Percentiles rank a stretch among this genome's conserved stretches.
Conservation (phyloP, 1,284 basidiomycete species). For the Hemileccinum hortonii region DNA sequence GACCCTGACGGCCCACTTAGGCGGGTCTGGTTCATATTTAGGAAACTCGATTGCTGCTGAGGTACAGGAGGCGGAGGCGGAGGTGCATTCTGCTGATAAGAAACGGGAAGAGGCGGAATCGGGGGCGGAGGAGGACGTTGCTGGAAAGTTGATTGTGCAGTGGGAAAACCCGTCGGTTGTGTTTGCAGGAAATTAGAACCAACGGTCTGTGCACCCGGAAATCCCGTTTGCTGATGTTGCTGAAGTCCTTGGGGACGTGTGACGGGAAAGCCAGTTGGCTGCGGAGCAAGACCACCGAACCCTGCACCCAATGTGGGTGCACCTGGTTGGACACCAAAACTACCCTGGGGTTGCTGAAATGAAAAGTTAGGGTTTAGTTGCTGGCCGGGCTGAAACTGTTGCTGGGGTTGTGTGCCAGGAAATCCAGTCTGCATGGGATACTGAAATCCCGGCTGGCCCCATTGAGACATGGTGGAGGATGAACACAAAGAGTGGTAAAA, state of each 20-base stretch:
- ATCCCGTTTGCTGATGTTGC: constrained; percentile 43
- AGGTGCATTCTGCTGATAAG: constrained; percentile 56
- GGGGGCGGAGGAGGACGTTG: constrained; percentile 50
- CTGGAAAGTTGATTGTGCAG: constrained; percentile 44
- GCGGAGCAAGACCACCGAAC: constrained; percentile 37
- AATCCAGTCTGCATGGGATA: constrained; percentile 63
- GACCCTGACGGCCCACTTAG: constrained; percentile 10
- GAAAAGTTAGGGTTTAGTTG: constrained; percentile 32
- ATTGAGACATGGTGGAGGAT: constrained; percentile 50
- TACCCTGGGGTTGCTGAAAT: constrained; percentile 33
- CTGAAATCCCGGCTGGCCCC: constrained; percentile 61
- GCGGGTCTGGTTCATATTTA: constrained; percentile 41
- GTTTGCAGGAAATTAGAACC: constrained; percentile 43
- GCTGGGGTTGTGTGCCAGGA: constrained; percentile 43
- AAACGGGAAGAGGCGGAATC: constrained; percentile 62
- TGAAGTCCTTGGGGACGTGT: constrained; percentile 33
- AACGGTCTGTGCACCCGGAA: constrained; percentile 25
- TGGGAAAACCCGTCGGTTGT: constrained; percentile 52
- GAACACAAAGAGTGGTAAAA: background rate
- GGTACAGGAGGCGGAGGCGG: constrained; percentile 40
- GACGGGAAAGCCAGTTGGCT: constrained; percentile 43
- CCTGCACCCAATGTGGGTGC: constrained; percentile 19
- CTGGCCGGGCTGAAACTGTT: constrained; percentile 41
- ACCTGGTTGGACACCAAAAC: constrained; percentile 17
- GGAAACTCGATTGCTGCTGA: constrained; percentile 48